A percentile compares a stretch with the other conserved stretches of the same genome.
Evolutionary conservation across 768 basidiomycete genomes (phyloP).

Genomic region (Boletus sp.): DNA sequence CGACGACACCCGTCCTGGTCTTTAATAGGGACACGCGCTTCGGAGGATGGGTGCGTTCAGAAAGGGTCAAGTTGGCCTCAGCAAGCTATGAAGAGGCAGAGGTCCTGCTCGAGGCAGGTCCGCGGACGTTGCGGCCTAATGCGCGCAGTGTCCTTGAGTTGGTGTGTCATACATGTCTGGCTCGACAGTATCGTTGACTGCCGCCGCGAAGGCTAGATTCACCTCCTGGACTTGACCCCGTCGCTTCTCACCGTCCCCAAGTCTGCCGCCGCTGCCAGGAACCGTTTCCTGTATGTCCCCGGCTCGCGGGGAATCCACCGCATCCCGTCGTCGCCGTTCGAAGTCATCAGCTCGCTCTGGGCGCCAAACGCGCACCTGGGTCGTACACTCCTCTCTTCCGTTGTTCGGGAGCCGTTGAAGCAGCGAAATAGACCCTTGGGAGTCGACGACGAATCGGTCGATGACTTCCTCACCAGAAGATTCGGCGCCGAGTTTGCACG

Average conservation of each 20-base stretch:
- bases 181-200: slow-evolving; percentile 9
- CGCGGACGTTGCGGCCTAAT: slow-evolving; percentile 80
- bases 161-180: slow-evolving; percentile 42
- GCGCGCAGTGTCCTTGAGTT: slow-evolving; percentile 73
- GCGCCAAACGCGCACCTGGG: slow-evolving; percentile 35
- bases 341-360: slow-evolving; percentile 37
- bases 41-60: slow-evolving; percentile 86
- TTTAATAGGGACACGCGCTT: slow-evolving; percentile 62
- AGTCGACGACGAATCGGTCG: slow-evolving; percentile 72
- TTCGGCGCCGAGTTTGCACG: slow-evolving; percentile 74
- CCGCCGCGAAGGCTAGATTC: slow-evolving; percentile 52
- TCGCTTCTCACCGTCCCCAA: slow-evolving; percentile 66
- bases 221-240: slow-evolving; percentile 63
- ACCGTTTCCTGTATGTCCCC: slow-evolving; percentile 69
- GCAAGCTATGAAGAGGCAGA: slow-evolving; percentile 29
- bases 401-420: slow-evolving; percentile 60
- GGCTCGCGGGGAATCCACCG: slow-evolving; percentile 49
- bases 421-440: slow-evolving; percentile 39
- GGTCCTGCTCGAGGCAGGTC: slow-evolving; percentile 81
- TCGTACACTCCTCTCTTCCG: slow-evolving; percentile 48
- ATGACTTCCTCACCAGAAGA: slow-evolving; percentile 70
- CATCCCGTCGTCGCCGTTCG: slow-evolving; percentile 43
- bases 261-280: slow-evolving; percentile 68
- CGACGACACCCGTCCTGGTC: slow-evolving; percentile 56
- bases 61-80: slow-evolving; percentile 45